Percentiles rank a stretch among this genome's conserved stretches.
Evolutionary conservation across 768 basidiomycete genomes (phyloP).

Genomic region (Clavaria fumosa): DNA sequence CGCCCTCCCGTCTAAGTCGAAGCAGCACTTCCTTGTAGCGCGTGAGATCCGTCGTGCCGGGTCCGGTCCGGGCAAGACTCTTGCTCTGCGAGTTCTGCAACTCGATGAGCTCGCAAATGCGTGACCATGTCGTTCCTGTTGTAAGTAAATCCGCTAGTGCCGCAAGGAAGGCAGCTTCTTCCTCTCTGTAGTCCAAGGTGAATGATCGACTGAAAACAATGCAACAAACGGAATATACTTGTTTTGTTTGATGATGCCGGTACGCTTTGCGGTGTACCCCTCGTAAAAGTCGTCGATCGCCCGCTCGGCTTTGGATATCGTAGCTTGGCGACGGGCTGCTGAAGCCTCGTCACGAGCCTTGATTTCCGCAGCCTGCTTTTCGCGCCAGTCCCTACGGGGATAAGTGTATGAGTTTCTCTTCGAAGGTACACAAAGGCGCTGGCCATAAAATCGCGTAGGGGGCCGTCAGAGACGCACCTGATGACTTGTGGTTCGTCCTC

Average conservation of each 20-base stretch:
- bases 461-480: constrained; percentile 47
- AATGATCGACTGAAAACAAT: constrained; percentile 1
- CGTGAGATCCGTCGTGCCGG: constrained; percentile 77
- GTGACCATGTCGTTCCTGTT: constrained; percentile 89
- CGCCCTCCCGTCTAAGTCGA: constrained; percentile 79
- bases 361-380: constrained; percentile 74
- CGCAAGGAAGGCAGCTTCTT: constrained; percentile 68
- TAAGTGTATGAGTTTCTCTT: not conserved
- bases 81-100: constrained; percentile 97
- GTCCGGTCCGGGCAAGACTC: constrained; percentile 74
- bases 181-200: constrained; percentile 39
- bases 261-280: constrained; percentile 76
- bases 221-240: constrained; percentile 39
- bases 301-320: constrained; percentile 68
- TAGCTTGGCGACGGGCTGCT: constrained; percentile 63
- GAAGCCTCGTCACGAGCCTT: constrained; percentile 69
- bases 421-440: not conserved
- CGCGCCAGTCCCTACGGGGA: constrained; percentile 62
- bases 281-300: constrained; percentile 87
- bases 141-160: constrained; percentile 63
- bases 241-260: constrained; percentile 84
- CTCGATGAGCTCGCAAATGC: constrained; percentile 74
- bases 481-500: constrained; percentile 83
- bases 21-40: constrained; percentile 90
- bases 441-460: no score